Evolutionary conservation across 345 rosid genomes (phyloP).

Genomic region (Streptanthus diversifolius): DNA sequence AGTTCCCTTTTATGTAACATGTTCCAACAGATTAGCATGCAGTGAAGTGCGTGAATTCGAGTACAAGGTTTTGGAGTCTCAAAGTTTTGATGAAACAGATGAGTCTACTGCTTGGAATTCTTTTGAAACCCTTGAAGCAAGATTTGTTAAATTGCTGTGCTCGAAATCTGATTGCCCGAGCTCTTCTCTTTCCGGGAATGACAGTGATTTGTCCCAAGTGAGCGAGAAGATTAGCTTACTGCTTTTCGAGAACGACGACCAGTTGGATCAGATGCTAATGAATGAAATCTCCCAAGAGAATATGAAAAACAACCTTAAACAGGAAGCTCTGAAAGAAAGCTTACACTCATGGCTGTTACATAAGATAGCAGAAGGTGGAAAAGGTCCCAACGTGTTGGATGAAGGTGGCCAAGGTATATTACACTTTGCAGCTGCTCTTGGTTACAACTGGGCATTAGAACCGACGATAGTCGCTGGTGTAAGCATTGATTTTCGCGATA

Average conservation of each 20-base stretch:
- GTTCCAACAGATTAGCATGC: conserved; percentile 91
- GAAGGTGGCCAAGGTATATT: conserved; percentile 88
- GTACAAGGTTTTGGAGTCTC: conserved; percentile 42
- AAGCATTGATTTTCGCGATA: conserved; percentile 81
- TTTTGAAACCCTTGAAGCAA: conserved; percentile 46
- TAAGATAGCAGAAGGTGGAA: conserved; percentile 74
- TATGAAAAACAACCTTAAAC: conserved; percentile 49
- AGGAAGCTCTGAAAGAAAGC: conserved; percentile 73
- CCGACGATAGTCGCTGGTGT: conserved; percentile 81
- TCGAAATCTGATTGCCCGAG: conserved; percentile 33
- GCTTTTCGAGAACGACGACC: conserved; percentile 57
- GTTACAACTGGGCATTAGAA: conserved; percentile 92
- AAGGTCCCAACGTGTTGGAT: conserved; percentile 80
- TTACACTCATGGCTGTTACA: conserved; percentile 77
- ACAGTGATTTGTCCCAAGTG: conserved; percentile 44
- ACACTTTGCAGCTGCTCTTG: conserved; percentile 95
- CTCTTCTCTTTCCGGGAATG: conserved; percentile 23
- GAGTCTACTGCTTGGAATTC: conserved; percentile 18
- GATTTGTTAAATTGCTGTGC: conserved; percentile 62
- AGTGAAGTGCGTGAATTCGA: conserved; percentile 97
- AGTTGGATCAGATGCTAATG: conserved; percentile 54
- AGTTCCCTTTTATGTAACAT: conserved; percentile 86
- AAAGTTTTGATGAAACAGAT: conserved; percentile 30
- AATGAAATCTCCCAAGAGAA: conserved; percentile 44
- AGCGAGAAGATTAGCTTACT: conserved; percentile 56